Evolutionary conservation across 768 basidiomycete species (phyloP).

Genomic region (Gloeostereum incarnatum): DNA sequence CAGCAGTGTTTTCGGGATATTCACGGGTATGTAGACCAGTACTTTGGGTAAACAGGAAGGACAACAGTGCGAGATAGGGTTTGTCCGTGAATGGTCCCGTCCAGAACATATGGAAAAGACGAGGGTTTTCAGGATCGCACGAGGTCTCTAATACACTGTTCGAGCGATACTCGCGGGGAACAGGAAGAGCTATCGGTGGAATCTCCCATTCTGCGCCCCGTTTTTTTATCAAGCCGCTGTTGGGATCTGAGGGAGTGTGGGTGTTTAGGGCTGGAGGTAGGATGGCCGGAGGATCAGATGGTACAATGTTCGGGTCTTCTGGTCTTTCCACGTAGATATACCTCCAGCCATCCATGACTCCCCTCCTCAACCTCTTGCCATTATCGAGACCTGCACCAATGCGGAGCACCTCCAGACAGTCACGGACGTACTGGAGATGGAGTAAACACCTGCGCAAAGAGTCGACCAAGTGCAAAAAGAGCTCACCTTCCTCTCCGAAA

Average conservation of each 20-base stretch:
- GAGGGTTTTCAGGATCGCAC: constrained; percentile 81
- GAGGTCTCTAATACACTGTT: constrained; percentile 46
- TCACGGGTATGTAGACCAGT: constrained; percentile 64
- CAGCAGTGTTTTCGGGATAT: constrained; percentile 31
- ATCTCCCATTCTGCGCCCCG: constrained; percentile 54
- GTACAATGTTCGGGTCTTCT: not conserved
- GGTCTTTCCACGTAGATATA: constrained; percentile 78
- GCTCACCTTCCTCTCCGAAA: constrained; percentile 64
- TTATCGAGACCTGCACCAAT: constrained; percentile 85
- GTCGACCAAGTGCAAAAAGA: not conserved
- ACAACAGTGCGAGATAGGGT: constrained; percentile 90
- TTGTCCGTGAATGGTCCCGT: constrained; percentile 98
- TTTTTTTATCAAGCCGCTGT: constrained; percentile 48
- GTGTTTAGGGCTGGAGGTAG: not conserved
- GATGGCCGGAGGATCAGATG: not conserved
- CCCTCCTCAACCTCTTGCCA: constrained; percentile 63
- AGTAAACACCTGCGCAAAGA: constrained; percentile 4
- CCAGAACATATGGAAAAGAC: constrained; percentile 99
- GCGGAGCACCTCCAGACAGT: constrained; percentile 92
- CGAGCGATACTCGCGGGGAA: constrained; percentile 43
- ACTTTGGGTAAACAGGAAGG: constrained; percentile 95
- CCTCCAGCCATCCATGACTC: constrained; percentile 74
- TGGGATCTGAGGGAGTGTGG: constrained; percentile 22
- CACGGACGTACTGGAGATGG: constrained; percentile 78
- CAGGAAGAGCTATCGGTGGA: constrained; percentile 36